A percentile compares a stretch with the other conserved stretches of the same genome.
Evolutionary conservation across 495 filamentous ascomycete species (phyloP).

Genomic region (Cairneyella variabilis): DNA sequence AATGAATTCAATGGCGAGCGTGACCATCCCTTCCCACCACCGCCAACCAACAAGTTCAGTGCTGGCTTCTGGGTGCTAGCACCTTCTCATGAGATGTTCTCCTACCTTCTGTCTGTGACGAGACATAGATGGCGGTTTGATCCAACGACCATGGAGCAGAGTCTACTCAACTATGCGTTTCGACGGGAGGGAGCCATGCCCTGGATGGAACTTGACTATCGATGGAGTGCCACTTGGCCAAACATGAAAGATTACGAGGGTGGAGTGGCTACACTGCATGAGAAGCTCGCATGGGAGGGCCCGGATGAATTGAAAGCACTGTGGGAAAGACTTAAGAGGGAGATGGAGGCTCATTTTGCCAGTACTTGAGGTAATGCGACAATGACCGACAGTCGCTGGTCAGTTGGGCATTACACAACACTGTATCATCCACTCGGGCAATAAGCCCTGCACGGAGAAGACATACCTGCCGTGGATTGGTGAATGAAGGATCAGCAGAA

Average conservation of each 20-base stretch:
- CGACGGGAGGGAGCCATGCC: conserved; percentile 40
- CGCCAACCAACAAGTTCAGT: conserved; percentile 22
- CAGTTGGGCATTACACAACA: too few species aligned
- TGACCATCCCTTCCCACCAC: conserved; percentile 32
- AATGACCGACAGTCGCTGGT: too few species aligned
- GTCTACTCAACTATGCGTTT: conserved; percentile 42
- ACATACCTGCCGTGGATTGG: too few species aligned
- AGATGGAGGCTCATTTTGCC: conserved; percentile 5
- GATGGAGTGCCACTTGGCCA: conserved; percentile 40
- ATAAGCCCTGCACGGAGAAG: too few species aligned
- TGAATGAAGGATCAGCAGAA: too few species aligned
- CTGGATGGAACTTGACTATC: conserved; percentile 38
- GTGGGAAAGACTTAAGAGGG: neutral
- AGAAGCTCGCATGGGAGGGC: conserved; percentile 3
- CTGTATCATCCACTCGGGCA: too few species aligned
- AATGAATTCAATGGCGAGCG: conserved; percentile 25
- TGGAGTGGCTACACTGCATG: conserved; percentile 16
- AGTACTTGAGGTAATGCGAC: neutral
- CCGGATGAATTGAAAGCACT: neutral
- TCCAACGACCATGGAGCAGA: conserved; percentile 35
- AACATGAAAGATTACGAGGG: conserved; percentile 33
- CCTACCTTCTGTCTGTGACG: conserved; percentile 34
- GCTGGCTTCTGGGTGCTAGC: conserved; percentile 39
- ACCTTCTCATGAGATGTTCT: conserved; percentile 33
- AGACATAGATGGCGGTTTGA: conserved; percentile 29